Conservation (phyloP, 176 grass and related monocot genomes). For the Eleusine coracana region DNA sequence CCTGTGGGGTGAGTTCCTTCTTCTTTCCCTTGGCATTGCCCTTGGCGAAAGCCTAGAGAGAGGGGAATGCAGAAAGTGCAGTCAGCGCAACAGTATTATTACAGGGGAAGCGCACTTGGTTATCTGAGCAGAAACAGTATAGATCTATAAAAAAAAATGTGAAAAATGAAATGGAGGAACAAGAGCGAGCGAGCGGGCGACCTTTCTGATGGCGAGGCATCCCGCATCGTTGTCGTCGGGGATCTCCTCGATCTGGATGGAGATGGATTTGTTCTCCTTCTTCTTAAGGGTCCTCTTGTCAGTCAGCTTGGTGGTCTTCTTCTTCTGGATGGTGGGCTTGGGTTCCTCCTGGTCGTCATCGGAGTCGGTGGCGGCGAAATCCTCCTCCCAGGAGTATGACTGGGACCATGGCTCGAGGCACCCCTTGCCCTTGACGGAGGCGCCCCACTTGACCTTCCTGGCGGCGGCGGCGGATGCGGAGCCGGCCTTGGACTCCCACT, state of each 20-base stretch:
- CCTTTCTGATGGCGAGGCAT: constrained; percentile 66
- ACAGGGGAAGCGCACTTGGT: not conserved
- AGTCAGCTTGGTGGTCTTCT: constrained; percentile 12
- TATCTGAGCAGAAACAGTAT: not conserved
- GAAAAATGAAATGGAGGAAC: too few relatives aligned
- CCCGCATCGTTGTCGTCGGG: constrained; percentile 48
- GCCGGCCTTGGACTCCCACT: constrained; percentile 62
- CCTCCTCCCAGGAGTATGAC: constrained; percentile 62
- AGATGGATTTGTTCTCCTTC: constrained; percentile 29
- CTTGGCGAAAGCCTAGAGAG: constrained; percentile 59
- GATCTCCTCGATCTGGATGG: constrained; percentile 64
- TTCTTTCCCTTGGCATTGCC: constrained; percentile 68
- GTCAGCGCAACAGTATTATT: not conserved
- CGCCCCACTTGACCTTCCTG: constrained; percentile 65
- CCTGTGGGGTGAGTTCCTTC: constrained; percentile 72
- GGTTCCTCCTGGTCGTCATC: constrained; percentile 4
- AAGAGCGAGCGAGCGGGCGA: not conserved
- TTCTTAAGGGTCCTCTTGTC: constrained; percentile 14
- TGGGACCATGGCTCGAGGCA: constrained; percentile 56
- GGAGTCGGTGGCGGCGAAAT: constrained; percentile 30
- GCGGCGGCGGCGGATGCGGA: not conserved
- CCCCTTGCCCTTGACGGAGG: constrained; percentile 78
- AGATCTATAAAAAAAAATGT: not conserved
- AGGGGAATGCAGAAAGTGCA: not conserved
- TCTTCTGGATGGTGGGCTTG: not conserved